Conservation (phyloP, 2,329 filamentous ascomycete genomes). For the Ilyonectria mors-panacis region DNA sequence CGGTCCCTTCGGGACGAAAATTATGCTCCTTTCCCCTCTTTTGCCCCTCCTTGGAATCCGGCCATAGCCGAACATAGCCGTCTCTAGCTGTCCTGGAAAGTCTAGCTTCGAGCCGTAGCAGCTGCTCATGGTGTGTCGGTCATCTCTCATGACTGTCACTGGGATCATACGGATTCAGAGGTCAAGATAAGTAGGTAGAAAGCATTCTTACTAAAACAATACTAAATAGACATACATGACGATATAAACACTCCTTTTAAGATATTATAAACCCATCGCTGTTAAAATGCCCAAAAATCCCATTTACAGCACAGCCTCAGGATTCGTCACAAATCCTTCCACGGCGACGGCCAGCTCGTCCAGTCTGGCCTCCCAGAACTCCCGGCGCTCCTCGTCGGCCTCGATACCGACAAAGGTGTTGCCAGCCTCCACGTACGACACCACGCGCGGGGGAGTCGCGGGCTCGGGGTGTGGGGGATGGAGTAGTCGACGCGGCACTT, state of each 20-base stretch:
- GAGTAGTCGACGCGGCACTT: conserved; percentile 47
- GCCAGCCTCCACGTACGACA: conserved; percentile 44
- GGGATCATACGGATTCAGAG: neutral
- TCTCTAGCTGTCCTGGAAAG: neutral
- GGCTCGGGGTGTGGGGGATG: conserved; percentile 46
- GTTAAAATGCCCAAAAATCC: neutral
- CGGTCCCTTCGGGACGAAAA: neutral
- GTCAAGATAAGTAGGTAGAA: neutral
- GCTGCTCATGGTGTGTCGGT: too few species aligned
- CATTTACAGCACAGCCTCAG: conserved; percentile 31
- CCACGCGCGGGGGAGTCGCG: conserved; percentile 43
- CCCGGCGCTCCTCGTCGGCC: conserved; percentile 45
- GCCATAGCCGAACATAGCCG: neutral
- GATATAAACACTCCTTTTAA: neutral
- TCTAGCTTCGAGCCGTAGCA: too few species aligned
- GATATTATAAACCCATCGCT: neutral
- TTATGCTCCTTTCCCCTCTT: neutral
- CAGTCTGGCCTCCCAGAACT: conserved; percentile 46
- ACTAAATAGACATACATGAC: neutral
- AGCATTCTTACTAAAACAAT: neutral
- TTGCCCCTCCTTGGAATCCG: neutral
- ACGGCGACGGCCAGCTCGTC: conserved; percentile 39
- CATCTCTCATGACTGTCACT: neutral
- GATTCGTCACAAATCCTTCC: conserved; percentile 37
- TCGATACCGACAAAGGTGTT: conserved; percentile 47